phyloP scores from a whole-genome alignment of 371 early-diverging fungal genomes.

The Blakeslea trispora region DNA sequence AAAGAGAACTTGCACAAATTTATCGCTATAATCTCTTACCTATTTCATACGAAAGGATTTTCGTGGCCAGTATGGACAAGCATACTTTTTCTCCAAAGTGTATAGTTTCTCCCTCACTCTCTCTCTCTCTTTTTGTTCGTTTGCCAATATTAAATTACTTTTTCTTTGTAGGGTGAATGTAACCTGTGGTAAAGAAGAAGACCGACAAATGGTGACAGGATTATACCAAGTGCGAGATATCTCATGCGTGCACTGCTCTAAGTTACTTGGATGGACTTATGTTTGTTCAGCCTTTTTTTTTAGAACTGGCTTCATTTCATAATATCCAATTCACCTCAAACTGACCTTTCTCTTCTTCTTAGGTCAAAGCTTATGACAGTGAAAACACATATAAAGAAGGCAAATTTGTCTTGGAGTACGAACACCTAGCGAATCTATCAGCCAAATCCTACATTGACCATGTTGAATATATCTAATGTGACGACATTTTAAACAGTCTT shows the following conservation, averaged over 20 bases:
- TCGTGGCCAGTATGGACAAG: conserved; percentile 67
- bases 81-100: conserved; percentile 66
- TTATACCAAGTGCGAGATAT: conserved; percentile 70
- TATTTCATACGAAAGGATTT: conserved; percentile 48
- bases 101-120: conserved; percentile 37
- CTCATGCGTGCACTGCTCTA: conserved; percentile 60
- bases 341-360: conserved; percentile 1
- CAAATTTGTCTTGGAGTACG: conserved; percentile 65
- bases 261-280: conserved; percentile 75
- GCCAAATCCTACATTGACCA: background rate
- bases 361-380: conserved; percentile 63
- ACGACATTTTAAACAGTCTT: background rate
- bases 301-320: background rate
- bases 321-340: background rate
- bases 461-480: conserved; percentile 1
- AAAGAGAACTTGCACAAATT: background rate
- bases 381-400: conserved; percentile 78
- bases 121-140: background rate
- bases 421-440: conserved; percentile 12
- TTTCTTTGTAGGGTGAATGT: conserved; percentile 59
- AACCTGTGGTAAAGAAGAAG: conserved; percentile 56
- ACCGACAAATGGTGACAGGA: conserved; percentile 72
- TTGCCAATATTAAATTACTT: background rate
- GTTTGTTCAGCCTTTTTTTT: conserved; percentile 36
- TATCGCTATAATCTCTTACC: background rate